phyloP scores from a whole-genome alignment of 140 eudicot genomes.

The Bidens hawaiensis region DNA sequence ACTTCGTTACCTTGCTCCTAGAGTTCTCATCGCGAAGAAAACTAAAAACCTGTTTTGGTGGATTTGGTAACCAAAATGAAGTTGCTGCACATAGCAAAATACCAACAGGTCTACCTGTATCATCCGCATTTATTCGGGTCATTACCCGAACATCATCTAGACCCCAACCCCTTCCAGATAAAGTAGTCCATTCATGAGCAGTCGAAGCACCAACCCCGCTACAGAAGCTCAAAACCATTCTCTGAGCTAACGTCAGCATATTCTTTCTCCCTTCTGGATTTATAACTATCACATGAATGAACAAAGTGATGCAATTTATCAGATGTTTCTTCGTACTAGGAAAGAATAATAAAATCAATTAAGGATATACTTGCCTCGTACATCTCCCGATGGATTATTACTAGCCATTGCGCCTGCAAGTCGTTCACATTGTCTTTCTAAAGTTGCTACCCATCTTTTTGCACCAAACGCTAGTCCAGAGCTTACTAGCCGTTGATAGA shows the following conservation, averaged over 20 bases:
- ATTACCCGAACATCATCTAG: slow-evolving; percentile 87
- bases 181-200: slow-evolving; percentile 86
- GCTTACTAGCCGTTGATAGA: slow-evolving; percentile 66
- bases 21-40: slow-evolving; percentile 81
- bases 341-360: not conserved
- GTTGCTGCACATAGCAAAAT: slow-evolving; percentile 93
- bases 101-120: slow-evolving; percentile 95
- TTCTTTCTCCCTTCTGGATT: slow-evolving; percentile 96
- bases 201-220: slow-evolving; percentile 93
- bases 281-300: slow-evolving; percentile 47
- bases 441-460: slow-evolving; percentile 81
- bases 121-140: slow-evolving; percentile 90
- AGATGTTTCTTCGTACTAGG: not conserved
- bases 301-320: not conserved
- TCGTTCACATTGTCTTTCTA: slow-evolving; percentile 89
- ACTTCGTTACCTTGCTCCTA: slow-evolving; percentile 66
- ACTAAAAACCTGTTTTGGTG: slow-evolving; percentile 71
- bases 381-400: slow-evolving; percentile 72
- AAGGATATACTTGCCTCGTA: slow-evolving; percentile 31
- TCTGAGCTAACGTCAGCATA: slow-evolving; percentile 86
- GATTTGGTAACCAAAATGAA: slow-evolving; percentile 88
- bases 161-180: slow-evolving; percentile 80
- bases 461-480: slow-evolving; percentile 95
- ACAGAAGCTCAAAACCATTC: slow-evolving; percentile 93
- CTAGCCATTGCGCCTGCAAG: slow-evolving; percentile 85